Evolutionary conservation across 2,329 filamentous ascomycete genomes (phyloP), one percentile per base, ranked within the genome.

Genomic region (Colletotrichum shisoi): DNA sequence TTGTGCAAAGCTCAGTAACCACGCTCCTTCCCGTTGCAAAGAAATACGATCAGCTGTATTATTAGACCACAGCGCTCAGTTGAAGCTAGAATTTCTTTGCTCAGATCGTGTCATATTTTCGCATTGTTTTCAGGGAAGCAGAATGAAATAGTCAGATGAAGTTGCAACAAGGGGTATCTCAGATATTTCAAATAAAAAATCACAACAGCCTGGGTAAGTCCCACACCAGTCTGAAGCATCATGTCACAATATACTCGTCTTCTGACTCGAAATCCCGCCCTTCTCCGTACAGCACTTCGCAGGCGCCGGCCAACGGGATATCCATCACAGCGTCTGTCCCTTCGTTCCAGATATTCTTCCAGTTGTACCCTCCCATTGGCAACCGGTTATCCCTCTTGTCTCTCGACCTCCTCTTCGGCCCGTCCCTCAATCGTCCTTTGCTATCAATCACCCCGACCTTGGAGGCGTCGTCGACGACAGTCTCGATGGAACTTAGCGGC

Each of bases 241-340:
- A 69, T 21, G 63, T 63, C 4, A 69, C 54, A 19, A 60, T 67
- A 46, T 67, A 68, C 34, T 71, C 71, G 9, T 63, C 70, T 3
- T 74, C 72, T 17, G 68, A 70, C 54, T 68, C 68, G 34, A 69
- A 63, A 24, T 76, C 77, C 65, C 72, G 80, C 69, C 73, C 80
- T 76, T 87, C 85, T 0, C 93, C 94, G 78, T 98, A 99, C 24
- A 99, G 76, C 40, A 99, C 89, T 80, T 99, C 94, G 75, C 94
- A 98, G 2, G 98, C 94, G 0, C 94, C 95, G 11, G 93, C 94
- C 71, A 98, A 86, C 8, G 95, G 95, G 56, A 99, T 90, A 80
- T 99, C 95, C 91, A 99, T 91, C 8, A 98, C 95, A 1, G 93
- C 95, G 82, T 99, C 95, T 0, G 95, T 99, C 19, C 95, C 93